Conservation (phyloP, 2,329 filamentous ascomycete genomes). For the Neofusicoccum umdonicola region DNA sequence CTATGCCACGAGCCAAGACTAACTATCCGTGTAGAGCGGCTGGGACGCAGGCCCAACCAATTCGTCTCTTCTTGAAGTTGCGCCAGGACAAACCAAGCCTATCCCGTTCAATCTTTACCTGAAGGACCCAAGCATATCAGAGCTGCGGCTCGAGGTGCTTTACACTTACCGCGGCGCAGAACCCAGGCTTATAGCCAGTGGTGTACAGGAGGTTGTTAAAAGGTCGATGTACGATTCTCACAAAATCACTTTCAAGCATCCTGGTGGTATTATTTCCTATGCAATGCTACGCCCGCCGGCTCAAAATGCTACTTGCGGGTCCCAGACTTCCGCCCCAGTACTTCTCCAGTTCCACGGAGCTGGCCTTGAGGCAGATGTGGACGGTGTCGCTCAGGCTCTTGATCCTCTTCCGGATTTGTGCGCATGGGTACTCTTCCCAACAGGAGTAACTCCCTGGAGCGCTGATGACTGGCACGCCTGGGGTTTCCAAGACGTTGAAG, state of each 20-base stretch:
- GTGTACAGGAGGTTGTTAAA: not conserved
- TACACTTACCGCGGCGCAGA: slow-evolving; percentile 23
- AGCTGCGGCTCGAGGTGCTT: slow-evolving; percentile 26
- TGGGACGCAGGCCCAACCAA: not conserved
- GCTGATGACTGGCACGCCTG: slow-evolving; percentile 62
- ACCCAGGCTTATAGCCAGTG: slow-evolving; percentile 20
- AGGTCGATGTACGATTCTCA: slow-evolving; percentile 43
- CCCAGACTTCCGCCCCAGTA: slow-evolving; percentile 42
- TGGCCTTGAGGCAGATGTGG: slow-evolving; percentile 53
- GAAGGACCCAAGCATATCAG: slow-evolving; percentile 24
- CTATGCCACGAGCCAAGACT: not conserved
- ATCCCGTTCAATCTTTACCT: slow-evolving; percentile 35
- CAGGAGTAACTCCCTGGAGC: slow-evolving; percentile 58
- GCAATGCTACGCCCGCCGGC: slow-evolving; percentile 57
- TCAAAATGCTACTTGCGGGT: slow-evolving; percentile 32
- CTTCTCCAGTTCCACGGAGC: slow-evolving; percentile 57
- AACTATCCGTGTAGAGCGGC: not conserved
- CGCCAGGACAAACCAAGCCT: slow-evolving; percentile 43
- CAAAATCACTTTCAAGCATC: slow-evolving; percentile 55
- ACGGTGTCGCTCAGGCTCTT: slow-evolving; percentile 47
- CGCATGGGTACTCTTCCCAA: slow-evolving; percentile 56
- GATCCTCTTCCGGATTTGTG: slow-evolving; percentile 52
- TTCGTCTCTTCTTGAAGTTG: not conserved
- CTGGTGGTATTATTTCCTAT: slow-evolving; percentile 55
- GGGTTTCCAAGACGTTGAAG: slow-evolving; percentile 57